Evolutionary conservation across 495 filamentous ascomycete genomes (phyloP), one percentile per base, ranked within the genome.

Genomic region (Thermothielavioides terrestris): DNA sequence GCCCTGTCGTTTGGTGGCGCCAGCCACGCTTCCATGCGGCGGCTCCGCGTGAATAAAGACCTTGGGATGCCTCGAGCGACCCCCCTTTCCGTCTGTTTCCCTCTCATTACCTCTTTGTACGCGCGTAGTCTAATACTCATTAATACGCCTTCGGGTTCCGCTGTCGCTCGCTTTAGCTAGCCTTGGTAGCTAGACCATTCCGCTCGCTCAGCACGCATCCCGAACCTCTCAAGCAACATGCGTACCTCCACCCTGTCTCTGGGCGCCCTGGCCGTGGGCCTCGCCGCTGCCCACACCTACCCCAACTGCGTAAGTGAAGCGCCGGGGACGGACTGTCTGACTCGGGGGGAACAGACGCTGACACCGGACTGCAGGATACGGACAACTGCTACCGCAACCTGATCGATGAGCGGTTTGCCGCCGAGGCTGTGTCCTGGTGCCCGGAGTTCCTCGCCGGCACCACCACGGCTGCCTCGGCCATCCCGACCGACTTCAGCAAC

Each of bases 381-480:
- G 60, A 67, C 42, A 60, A 61, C 56, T 68, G 66, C 56, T 66
- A 61, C 46, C 51, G 49, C 31, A 51, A 67, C n/a, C 31, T 68
- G 50, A 53, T 54, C 37, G 60, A 67, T 27, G 22, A 8, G 6
- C 52, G 54, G 27, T 64, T 61, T 37, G 6, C 20, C 7, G 53
- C n/a, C 1, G 44, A 55, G 40, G 60, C 54, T 23, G 48, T 42
- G n/a, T 26, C 30, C 1, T 65, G 50, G 36, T 68, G 66, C 49
- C 49, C 56, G 1, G 49, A 49, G 37, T 63, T 59, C 41, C 54
- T 67, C 23, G 30, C 42, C 17, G 52, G 46, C 42, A 58, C 57
- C 37, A 58, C 55, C 26, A 58, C 50, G 10, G 55, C 20, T 8
- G 12, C 50, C 9, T 9, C 50, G 4, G 53, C 60, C 25, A 56